These are phyloP conservation scores for Zygnema cylindricum DNA, from an alignment of 139 green algal species.

Conservation along the genomic window DNA sequence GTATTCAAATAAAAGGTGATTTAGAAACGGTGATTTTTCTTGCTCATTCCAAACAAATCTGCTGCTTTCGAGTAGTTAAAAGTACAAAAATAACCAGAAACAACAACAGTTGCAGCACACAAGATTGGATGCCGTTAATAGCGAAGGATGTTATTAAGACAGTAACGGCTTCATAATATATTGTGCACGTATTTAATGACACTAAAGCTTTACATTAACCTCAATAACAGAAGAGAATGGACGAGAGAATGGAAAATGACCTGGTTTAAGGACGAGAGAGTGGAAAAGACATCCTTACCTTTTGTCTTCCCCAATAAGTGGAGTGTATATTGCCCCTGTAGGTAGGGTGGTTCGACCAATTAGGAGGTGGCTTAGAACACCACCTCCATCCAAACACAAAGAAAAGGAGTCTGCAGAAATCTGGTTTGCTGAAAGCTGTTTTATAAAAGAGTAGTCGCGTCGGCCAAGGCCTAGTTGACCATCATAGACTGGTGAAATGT, in stretches of 20 bases:
- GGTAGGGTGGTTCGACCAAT: conserved; percentile 16
- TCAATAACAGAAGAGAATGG: neutral
- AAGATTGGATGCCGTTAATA: too few relatives aligned
- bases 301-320: neutral
- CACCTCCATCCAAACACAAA: conserved; percentile 16
- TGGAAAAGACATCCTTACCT: neutral
- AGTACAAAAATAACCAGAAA: too few relatives aligned
- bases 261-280: neutral
- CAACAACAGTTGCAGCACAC: too few relatives aligned
- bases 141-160: too few relatives aligned
- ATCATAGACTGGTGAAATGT: neutral
- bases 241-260: neutral
- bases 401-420: conserved; percentile 17
- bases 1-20: too few relatives aligned
- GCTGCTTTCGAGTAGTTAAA: too few relatives aligned
- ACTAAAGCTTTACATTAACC: too few relatives aligned
- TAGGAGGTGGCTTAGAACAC: conserved; percentile 4
- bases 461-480: conserved; percentile 11
- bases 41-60: too few relatives aligned
- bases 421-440: neutral
- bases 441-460: neutral
- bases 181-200: too few relatives aligned
- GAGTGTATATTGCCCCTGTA: neutral
- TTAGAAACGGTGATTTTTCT: too few relatives aligned
- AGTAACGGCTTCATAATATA: too few relatives aligned